Evolutionary conservation across 768 basidiomycete genomes (phyloP), one percentile per base, ranked within the genome.

Genomic region (Collybia mongolica): DNA sequence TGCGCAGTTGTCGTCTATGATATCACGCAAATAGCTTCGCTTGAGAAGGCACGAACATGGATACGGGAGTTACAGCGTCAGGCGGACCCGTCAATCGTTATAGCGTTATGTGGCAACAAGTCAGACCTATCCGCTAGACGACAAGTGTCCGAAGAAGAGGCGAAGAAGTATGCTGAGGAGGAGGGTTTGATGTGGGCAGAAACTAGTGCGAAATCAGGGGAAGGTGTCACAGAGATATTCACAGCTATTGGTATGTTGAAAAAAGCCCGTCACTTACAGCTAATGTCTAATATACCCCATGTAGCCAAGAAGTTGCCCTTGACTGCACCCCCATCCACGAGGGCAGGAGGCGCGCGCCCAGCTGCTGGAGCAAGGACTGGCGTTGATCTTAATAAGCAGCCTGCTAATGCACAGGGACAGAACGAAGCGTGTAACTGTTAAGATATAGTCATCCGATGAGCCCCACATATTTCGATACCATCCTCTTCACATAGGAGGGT

Each of bases 71-170:
- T 98, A 2, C 94, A 97, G 64, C 92, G 95, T 48, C 95, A 98
- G 72, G 96, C 95, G 49, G 96, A 98, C 66, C 95, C 96, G 6
- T 90, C 88, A 39, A 98, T 97, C 75, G 83, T 96, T 60, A 96
- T 98, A 66, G 90, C 93, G 36, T 84, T 98, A 29, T 96, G 93
- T 52, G 96, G 96, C 42, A 98, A 98, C 79, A 98, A 98, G 72
- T 71, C 84, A 23, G 96, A 98, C 70, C 74, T 98, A 20, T 76
- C 83, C 36, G 88, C 86, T 7, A 86, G 90, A 54, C 83, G 92
- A 59, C 91, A 93, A 66, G 90, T 93, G 2, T 75, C 88, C 17
- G 79, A 88, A 58, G 93, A 93, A 58, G 93, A 94, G 63, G 93
- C 93, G 4, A 83, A 90, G 77, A 91, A 92, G 71, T 95, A 91